Percentiles rank a stretch among this genome's conserved stretches.
These are phyloP conservation scores for Medicago arabica DNA, from an alignment of 306 rosid species.

Conservation along the genomic window DNA sequence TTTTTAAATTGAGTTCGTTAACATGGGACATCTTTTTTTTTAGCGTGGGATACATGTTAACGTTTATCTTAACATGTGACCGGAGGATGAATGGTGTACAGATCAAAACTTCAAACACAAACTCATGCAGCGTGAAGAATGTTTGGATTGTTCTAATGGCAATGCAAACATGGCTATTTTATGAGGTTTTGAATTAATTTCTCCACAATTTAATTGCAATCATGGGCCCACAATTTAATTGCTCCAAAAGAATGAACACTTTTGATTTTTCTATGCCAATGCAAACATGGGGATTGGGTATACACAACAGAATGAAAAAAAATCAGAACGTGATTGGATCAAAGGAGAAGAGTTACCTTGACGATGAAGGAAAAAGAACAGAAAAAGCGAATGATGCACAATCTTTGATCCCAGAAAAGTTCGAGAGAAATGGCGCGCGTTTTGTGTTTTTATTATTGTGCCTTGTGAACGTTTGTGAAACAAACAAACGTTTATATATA, in stretches of 20 bases:
- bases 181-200: too few relatives aligned
- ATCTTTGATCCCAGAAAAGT: neutral
- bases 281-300: neutral
- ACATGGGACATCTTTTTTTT: too few relatives aligned
- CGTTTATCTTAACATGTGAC: neutral
- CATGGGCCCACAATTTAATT: neutral
- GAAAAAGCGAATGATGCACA: neutral
- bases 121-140: neutral
- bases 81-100: neutral
- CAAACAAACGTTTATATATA: too few relatives aligned
- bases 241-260: neutral
- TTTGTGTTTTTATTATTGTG: neutral
- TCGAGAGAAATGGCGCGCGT: neutral
- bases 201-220: too few relatives aligned
- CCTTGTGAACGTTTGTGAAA: neutral
- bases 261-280: neutral
- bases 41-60: too few relatives aligned
- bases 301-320: neutral
- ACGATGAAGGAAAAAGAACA: neutral
- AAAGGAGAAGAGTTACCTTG: slow-evolving; percentile 28
- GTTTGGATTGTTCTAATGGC: neutral
- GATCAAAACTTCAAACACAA: neutral
- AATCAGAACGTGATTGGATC: neutral
- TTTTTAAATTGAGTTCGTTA: too few relatives aligned
- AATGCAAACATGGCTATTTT: neutral